phyloP scores from a whole-genome alignment of 2,329 filamentous ascomycete species.

The Ophiostoma ips region DNA sequence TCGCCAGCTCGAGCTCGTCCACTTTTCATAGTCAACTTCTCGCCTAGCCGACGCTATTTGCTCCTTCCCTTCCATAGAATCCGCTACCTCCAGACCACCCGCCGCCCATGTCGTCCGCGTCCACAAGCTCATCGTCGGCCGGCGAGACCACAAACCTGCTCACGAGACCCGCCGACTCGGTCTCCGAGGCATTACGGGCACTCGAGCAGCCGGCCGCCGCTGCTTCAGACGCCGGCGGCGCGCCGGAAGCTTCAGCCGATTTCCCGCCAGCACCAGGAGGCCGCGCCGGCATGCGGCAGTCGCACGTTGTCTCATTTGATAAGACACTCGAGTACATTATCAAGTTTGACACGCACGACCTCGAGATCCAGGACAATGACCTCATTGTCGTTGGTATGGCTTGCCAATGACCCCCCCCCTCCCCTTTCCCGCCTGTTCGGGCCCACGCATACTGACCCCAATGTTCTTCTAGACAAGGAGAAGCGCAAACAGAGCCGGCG shows the following conservation, averaged over 20 bases:
- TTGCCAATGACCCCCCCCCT: neutral
- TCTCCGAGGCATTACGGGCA: no score
- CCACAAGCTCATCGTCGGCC: no score
- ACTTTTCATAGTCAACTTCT: neutral
- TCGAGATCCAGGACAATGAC: constrained; percentile 11
- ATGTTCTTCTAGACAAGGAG: constrained; percentile 12
- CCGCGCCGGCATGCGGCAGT: constrained; percentile 8
- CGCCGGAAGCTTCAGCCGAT: no score
- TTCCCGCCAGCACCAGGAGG: constrained; percentile 3
- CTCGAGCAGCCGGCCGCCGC: neutral
- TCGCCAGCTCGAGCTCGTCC: neutral
- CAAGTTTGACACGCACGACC: constrained; percentile 14
- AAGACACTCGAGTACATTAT: constrained; percentile 14
- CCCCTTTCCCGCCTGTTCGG: neutral
- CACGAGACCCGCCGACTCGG: no score
- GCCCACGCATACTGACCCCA: neutral
- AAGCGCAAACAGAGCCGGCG: constrained; percentile 14
- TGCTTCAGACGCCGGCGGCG: neutral
- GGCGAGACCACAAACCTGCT: no score
- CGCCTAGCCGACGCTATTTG: neutral
- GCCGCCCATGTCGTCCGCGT: no score
- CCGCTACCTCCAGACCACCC: no score
- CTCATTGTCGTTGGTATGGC: constrained; percentile 11
- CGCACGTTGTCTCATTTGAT: constrained; percentile 14
- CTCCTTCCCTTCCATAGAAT: neutral